Percentiles rank a stretch among this genome's conserved stretches.
Evolutionary conservation across 2,329 filamentous ascomycete species (phyloP).

Genomic region (Neonectria sp.): DNA sequence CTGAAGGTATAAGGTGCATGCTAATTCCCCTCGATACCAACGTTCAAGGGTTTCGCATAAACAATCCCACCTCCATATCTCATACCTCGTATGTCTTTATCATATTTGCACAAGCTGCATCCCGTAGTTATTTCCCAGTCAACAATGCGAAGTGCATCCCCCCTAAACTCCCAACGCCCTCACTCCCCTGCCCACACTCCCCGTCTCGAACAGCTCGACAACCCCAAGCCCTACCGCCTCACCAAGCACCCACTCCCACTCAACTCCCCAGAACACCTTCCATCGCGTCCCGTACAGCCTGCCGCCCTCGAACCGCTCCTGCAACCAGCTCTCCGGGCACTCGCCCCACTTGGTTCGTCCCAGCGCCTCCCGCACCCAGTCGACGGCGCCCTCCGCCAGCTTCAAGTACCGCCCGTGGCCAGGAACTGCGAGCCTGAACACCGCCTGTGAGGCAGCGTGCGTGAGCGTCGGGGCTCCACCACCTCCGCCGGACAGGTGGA

Average conservation of each 20-base stretch:
- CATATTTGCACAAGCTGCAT: neutral
- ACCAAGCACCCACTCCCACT: constrained; percentile 80
- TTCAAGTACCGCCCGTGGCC: constrained; percentile 78
- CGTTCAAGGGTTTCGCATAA: neutral
- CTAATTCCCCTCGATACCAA: neutral
- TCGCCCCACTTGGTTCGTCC: constrained; percentile 73
- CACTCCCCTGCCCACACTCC: constrained; percentile 79
- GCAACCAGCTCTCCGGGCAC: constrained; percentile 72
- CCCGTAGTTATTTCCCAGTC: neutral
- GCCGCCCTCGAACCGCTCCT: constrained; percentile 81
- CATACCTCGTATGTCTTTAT: neutral
- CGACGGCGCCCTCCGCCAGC: constrained; percentile 72
- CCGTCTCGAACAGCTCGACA: constrained; percentile 82
- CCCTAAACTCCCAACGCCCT: constrained; percentile 57
- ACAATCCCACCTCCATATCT: neutral
- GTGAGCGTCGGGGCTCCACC: constrained; percentile 55
- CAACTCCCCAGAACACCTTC: constrained; percentile 78
- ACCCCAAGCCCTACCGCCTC: constrained; percentile 80
- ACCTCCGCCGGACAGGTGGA: constrained; percentile 74
- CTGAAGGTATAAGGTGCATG: neutral
- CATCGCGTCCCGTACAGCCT: constrained; percentile 63
- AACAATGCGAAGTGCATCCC: constrained; percentile 1
- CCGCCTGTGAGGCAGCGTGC: constrained; percentile 36
- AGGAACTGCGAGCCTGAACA: constrained; percentile 74
- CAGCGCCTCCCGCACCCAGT: constrained; percentile 73